phyloP scores from a whole-genome alignment of 1,139 yeast genomes.

The Yamadazyma jaroonii region DNA sequence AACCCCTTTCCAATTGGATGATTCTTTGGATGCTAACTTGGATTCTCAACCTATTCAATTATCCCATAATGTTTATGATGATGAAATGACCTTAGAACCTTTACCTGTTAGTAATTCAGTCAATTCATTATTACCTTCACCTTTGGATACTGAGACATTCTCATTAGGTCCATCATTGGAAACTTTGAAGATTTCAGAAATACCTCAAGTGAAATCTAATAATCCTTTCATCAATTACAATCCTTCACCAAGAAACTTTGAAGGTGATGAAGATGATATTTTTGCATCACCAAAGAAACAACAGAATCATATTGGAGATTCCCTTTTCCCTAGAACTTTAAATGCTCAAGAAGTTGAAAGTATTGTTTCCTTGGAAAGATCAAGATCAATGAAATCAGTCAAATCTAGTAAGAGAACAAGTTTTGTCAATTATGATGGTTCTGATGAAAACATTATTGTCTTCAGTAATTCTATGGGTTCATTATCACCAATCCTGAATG shows the following conservation, averaged over 20 bases:
- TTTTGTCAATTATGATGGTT: constrained; percentile 46
- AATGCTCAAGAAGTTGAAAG: constrained; percentile 70
- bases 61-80: constrained; percentile 21
- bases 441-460: constrained; percentile 42
- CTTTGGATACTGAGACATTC: neutral
- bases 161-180: neutral
- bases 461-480: constrained; percentile 11
- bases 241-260: constrained; percentile 7
- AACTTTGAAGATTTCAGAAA: neutral
- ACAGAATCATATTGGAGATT: constrained; percentile 49
- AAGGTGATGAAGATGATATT: constrained; percentile 11
- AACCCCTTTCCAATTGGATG: constrained; percentile 12
- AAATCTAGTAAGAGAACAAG: constrained; percentile 41
- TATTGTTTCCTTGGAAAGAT: constrained; percentile 68
- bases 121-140: constrained; percentile 1
- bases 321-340: constrained; percentile 67
- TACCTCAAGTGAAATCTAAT: constrained; percentile 8
- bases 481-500: constrained; percentile 15
- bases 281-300: constrained; percentile 36
- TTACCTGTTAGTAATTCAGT: constrained; percentile 10
- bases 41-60: constrained; percentile 28
- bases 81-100: constrained; percentile 27
- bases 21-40: constrained; percentile 18
- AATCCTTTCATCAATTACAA: constrained; percentile 14
- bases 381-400: constrained; percentile 56